Evolutionary conservation across 768 basidiomycete genomes (phyloP), one percentile per base, ranked within the genome.

Genomic region (Gloeostereum incarnatum): DNA sequence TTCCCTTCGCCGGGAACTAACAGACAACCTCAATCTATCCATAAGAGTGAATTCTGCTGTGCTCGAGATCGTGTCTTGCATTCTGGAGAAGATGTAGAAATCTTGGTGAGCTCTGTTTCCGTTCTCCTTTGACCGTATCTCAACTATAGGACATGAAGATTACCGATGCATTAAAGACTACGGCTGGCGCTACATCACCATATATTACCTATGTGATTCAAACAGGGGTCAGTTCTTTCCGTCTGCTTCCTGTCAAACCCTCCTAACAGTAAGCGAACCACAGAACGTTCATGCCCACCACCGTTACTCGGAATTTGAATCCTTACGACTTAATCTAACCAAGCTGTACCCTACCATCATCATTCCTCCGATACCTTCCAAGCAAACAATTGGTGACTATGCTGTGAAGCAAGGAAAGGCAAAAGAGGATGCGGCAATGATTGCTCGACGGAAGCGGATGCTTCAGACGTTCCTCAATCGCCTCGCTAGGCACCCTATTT

Each of bases 241-340:
- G 40, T 38, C 41, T 43, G 37, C 24, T 50, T 44, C 26, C 27
- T 34, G 21, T 41, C 52, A 22, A 45, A 39, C 33, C 35, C 38
- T 23, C 22, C 26, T 29, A 11, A 21, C n/a, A n/a, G n/a, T n/a
- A n/a, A n/a, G n/a, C n/a, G n/a, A n/a, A n/a, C n/a, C n/a, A n/a
- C 50, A 98, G 94, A 77, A 70, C 46, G 71, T 79, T 5, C 82
- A 89, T 50, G 79, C 90, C 8, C 74, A 78, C 23, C 87, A 96
- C 49, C 78, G 96, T 29, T 99, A 99, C 60, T 98, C 94, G 2
- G 92, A 98, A 57, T 99, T 99, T 59, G 91, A 97, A 61, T 91
- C 90, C 17, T 67, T 99, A 27, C 80, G 96, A 36, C 70, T 73
- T 37, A 84, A 72, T 44, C 74, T 99, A 34, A 70, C 78, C 36